Conservation (phyloP, 257 asterid genomes). For the Solanum clarkiae region DNA sequence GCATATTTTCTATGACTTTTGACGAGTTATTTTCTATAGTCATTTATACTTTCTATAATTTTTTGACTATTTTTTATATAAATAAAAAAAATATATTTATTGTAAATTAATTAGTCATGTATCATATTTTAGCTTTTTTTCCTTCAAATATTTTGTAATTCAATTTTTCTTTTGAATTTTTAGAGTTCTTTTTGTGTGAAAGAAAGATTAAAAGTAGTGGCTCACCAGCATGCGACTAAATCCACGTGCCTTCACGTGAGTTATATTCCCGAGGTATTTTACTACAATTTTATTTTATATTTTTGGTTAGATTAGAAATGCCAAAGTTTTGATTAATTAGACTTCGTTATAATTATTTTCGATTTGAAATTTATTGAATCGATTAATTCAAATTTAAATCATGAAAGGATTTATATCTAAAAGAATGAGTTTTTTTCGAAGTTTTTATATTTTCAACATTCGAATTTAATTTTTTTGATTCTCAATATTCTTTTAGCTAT, state of each 20-base stretch:
- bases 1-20: no score
- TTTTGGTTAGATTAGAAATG: background rate
- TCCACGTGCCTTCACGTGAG: conserved; percentile 30
- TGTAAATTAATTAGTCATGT: no score
- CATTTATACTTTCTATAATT: no score
- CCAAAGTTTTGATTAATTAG: background rate
- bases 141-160: background rate
- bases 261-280: background rate
- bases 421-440: no score
- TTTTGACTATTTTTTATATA: no score
- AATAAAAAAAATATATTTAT: no score
- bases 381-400: background rate
- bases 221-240: conserved; percentile 9
- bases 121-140: background rate
- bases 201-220: conserved; percentile 1
- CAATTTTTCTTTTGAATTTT: no score
- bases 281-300: no score
- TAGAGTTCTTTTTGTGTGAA: background rate
- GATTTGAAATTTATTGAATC: background rate
- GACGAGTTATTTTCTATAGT: no score
- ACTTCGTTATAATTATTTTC: background rate
- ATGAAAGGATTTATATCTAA: no score
- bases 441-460: background rate
- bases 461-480: background rate
- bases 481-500: no score